These are phyloP conservation scores for Colletotrichum cereale DNA, from an alignment of 2,329 filamentous ascomycete species.

Conservation along the genomic window DNA sequence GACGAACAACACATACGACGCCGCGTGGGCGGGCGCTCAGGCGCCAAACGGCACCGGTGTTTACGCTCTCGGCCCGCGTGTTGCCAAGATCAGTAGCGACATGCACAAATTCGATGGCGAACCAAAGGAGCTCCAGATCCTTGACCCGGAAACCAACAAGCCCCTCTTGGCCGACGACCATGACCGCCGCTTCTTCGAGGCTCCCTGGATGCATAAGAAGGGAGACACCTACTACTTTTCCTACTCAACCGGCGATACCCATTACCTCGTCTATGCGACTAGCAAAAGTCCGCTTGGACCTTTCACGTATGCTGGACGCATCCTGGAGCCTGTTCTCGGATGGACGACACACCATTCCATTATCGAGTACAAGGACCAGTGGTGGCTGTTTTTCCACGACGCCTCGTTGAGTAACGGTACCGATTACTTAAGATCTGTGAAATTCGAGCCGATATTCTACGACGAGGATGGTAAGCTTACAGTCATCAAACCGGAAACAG, in stretches of 20 bases:
- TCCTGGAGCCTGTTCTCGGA: slow-evolving; percentile 81
- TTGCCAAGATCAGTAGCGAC: slow-evolving; percentile 72
- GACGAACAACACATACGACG: slow-evolving; percentile 68
- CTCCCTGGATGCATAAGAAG: slow-evolving; percentile 83
- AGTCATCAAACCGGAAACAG: slow-evolving; percentile 25
- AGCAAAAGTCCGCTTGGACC: slow-evolving; percentile 75
- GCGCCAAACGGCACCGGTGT: slow-evolving; percentile 69
- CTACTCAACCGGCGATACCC: slow-evolving; percentile 83
- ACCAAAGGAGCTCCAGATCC: slow-evolving; percentile 72
- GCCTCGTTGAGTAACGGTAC: slow-evolving; percentile 75
- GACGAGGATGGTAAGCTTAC: slow-evolving; percentile 73
- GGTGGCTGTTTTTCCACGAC: slow-evolving; percentile 85
- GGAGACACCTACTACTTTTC: slow-evolving; percentile 79
- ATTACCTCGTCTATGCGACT: slow-evolving; percentile 78
- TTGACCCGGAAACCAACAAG: slow-evolving; percentile 71
- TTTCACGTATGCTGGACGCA: slow-evolving; percentile 78
- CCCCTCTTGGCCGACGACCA: slow-evolving; percentile 76
- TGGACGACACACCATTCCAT: slow-evolving; percentile 89
- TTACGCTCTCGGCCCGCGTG: slow-evolving; percentile 72
- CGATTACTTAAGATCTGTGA: slow-evolving; percentile 79
- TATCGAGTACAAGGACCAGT: slow-evolving; percentile 77
- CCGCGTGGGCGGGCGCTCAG: slow-evolving; percentile 64
- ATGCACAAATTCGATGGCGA: slow-evolving; percentile 72
- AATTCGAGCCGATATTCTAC: slow-evolving; percentile 81
- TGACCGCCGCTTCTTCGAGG: slow-evolving; percentile 82